A percentile compares a stretch with the other conserved stretches of the same genome.
These are phyloP conservation scores for Stemphylium beticola DNA, from an alignment of 2,329 filamentous ascomycete species.

Conservation along the genomic window DNA sequence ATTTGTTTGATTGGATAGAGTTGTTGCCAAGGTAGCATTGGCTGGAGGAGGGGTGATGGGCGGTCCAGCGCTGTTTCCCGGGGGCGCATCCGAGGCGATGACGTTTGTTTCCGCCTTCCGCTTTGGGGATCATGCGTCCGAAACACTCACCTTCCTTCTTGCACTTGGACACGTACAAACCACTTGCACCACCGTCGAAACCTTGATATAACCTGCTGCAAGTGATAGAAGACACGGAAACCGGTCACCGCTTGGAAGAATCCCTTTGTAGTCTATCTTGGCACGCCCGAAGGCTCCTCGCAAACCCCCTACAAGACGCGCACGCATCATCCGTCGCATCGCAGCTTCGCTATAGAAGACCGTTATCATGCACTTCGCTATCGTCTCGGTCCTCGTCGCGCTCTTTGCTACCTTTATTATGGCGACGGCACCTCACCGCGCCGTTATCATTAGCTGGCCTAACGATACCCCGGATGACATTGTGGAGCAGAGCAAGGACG, in stretches of 20 bases:
- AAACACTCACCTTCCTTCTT: constrained; percentile 15
- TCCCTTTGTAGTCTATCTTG: too few species aligned
- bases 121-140: constrained; percentile 4
- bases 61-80: not conserved
- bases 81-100: constrained; percentile 1
- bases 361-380: constrained; percentile 68
- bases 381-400: constrained; percentile 64
- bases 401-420: constrained; percentile 66
- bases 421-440: constrained; percentile 67
- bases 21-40: not conserved
- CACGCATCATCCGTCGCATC: too few species aligned
- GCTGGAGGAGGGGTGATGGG: not conserved
- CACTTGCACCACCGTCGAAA: not conserved
- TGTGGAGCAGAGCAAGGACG: constrained; percentile 72
- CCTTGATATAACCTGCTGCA: not conserved
- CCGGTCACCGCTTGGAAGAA: too few species aligned
- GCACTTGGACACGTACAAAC: constrained; percentile 4
- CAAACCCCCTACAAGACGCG: not conserved
- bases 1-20: too few species aligned
- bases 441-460: constrained; percentile 80
- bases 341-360: not conserved
- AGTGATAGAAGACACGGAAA: too few species aligned
- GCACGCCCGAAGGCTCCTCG: not conserved
- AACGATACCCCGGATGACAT: constrained; percentile 71
- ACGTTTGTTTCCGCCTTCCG: constrained; percentile 15